Base-by-base conservation (phyloP, 2,329 filamentous ascomycete genomes). In the Clarireedia sp. region DNA sequence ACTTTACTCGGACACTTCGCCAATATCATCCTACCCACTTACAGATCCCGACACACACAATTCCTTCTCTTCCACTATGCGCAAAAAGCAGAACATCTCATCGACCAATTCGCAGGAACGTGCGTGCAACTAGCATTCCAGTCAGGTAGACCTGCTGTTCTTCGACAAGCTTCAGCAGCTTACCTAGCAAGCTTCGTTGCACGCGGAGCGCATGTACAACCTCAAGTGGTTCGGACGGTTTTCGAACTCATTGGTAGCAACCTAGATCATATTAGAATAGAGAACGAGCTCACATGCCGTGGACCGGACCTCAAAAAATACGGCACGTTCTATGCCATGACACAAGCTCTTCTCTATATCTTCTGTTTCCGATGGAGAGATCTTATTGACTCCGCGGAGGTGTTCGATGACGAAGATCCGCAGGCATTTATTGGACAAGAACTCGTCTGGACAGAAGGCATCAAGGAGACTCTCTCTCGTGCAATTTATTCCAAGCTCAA, bases 311-410 rank as follows among this genome's bases (percentile, higher is more conserved):
- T 86, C 33, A 78, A 79, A 46, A 79, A 80, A 29, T 89, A 85
- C 64, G 77, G 78, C 33, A 77, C 81, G n/a, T 89, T 87, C 69
- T 89, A 89, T 65, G 80, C 83, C 19, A 80, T 83, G 54, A 79
- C 79, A 10, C 86, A 89, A 69, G 85, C 86, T 2, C 71, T 89
- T 0, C 74, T 89, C 14, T 89, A 89, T 71, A 86, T 87, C 48
- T 89, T 88, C 72, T 99, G 94, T 75, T 99, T 99, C 76, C 85
- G 94, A 54, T 99, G 94, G 94, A 86, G 90, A 59, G 92, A 97
- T 66, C 77, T 99, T 47, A 86, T 89, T 55, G 75, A 81, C 19
- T 78, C 80, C 1, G 72, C 78, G 9, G 75, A 81, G 37, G 51
- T 64, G 57, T 79, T 81, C 56, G 87, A 81, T 71, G 80, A 75